A percentile compares a stretch with the other conserved stretches of the same genome.
These are phyloP conservation scores for Xylaria sp. DNA, from an alignment of 2,329 filamentous ascomycete species.

Conservation along the genomic window DNA sequence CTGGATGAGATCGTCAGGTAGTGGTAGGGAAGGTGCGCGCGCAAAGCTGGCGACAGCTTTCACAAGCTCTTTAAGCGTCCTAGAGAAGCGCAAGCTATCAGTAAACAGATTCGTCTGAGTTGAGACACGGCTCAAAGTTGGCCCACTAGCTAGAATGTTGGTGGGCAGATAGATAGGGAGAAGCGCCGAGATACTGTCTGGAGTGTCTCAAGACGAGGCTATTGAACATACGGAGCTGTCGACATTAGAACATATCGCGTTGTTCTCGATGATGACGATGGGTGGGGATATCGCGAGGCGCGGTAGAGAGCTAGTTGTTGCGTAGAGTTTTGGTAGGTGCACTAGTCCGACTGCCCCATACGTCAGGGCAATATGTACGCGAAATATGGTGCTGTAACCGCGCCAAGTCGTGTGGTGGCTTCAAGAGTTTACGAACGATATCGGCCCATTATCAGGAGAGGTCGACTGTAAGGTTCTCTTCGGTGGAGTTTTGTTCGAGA, in stretches of 20 bases:
- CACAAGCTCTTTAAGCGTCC: conserved; percentile 69
- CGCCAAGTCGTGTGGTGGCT: conserved; percentile 40
- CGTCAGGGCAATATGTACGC: conserved; percentile 4
- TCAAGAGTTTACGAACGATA: conserved; percentile 36
- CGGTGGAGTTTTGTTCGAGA: conserved; percentile 31
- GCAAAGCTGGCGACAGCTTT: conserved; percentile 67
- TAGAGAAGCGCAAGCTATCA: conserved; percentile 46
- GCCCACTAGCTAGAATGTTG: conserved; percentile 1
- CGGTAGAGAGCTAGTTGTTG: conserved; percentile 8
- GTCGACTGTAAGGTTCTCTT: conserved; percentile 19
- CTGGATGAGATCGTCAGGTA: conserved; percentile 72
- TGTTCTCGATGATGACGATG: conserved; percentile 13
- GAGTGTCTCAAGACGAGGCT: conserved; percentile 7
- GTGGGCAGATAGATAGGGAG: background rate
- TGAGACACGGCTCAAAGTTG: conserved; percentile 9
- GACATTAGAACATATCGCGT: conserved; percentile 44
- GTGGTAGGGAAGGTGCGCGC: conserved; percentile 64
- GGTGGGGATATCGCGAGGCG: conserved; percentile 14
- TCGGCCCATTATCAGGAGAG: conserved; percentile 41
- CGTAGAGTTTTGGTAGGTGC: background rate
- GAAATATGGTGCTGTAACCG: conserved; percentile 20
- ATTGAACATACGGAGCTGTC: conserved; percentile 47
- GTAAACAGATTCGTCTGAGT: conserved; percentile 11
- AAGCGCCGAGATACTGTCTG: background rate
- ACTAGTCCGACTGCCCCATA: conserved; percentile 20